Evolutionary conservation across 1,284 basidiomycete species (phyloP), one percentile per base, ranked within the genome.

Genomic region (Phellopilus nigrolimitatus): DNA sequence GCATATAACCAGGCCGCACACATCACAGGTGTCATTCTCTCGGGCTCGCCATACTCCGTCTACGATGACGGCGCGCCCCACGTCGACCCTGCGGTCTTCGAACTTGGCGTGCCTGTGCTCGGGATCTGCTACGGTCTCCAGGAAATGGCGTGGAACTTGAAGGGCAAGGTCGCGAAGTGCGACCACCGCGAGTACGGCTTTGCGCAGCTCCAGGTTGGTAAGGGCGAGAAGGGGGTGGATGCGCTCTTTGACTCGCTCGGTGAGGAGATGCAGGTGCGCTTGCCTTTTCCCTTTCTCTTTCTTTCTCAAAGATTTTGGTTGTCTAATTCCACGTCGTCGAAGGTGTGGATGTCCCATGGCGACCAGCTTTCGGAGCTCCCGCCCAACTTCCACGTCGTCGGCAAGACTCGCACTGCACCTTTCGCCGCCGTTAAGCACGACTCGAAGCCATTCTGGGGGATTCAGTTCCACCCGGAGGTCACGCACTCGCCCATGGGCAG

Each of bases 301-400:
- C 22, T 2, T 4, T 13, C 28, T 24, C 27, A 22, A 24, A 22
- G 9, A 10, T 28, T 38, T 12, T 51, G 10, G 39, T 13, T 43
- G 39, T 22, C 40, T 13, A 21, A 4, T 37, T 40, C n/a, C n/a
- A 21, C 37, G 25, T 49, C 17, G 9, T 43, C 27, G n/a, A 60
- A 95, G 88, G 95, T 98, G 33, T 99, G 97, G 97, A 99, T 99
- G 97, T 97, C 94, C 30, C 97, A 99, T 67, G 95, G 95, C 17
- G 97, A 99, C 69, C 93, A 97, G 62, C 79, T 99, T 43, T 87
- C 84, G 30, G 79, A 78, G 51, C 76, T 88, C 6, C 97, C 97
- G 17, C 73, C 84, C 0, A 73, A 87, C 61, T 99, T 98, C 71
- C 82, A 91, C 63, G 80, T 91, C 59, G 89, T 99, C 59, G 97